These are phyloP conservation scores for Ceratobasidium sp. DNA, from an alignment of 1,284 basidiomycete species.

Conservation along the genomic window DNA sequence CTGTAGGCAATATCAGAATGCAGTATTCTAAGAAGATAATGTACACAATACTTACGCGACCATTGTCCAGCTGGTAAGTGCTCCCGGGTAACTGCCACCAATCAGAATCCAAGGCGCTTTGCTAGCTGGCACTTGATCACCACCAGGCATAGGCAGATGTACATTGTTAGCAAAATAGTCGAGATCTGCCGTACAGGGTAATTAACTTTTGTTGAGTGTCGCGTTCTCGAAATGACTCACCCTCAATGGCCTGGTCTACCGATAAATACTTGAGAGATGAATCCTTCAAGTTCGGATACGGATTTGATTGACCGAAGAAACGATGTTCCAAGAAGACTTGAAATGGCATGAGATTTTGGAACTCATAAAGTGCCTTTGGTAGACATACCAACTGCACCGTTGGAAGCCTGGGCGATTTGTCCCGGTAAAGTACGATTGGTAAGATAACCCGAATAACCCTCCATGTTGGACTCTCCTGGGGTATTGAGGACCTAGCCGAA, in stretches of 20 bases:
- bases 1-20: slow-evolving; percentile 28
- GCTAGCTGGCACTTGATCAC: slow-evolving; percentile 68
- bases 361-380: neutral
- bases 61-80: slow-evolving; percentile 78
- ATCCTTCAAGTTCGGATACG: slow-evolving; percentile 71
- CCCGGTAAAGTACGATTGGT: slow-evolving; percentile 64
- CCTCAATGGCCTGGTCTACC: slow-evolving; percentile 66
- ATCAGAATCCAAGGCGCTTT: slow-evolving; percentile 76
- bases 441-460: slow-evolving; percentile 46
- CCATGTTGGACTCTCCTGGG: slow-evolving; percentile 37
- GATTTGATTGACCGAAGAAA: slow-evolving; percentile 69
- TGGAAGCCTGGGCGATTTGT: slow-evolving; percentile 74
- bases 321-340: slow-evolving; percentile 58
- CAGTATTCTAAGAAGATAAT: neutral
- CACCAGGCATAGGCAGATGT: slow-evolving; percentile 74
- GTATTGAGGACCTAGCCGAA: slow-evolving; percentile 29
- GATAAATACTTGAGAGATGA: slow-evolving; percentile 71
- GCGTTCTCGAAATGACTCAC: neutral
- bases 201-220: neutral
- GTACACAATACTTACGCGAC: slow-evolving; percentile 66
- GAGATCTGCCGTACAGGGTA: slow-evolving; percentile 66
- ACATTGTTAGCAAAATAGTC: slow-evolving; percentile 78
- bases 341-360: neutral
- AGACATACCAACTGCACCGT: slow-evolving; percentile 72
- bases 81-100: slow-evolving; percentile 74